Evolutionary conservation across 1,284 basidiomycete genomes (phyloP), one percentile per base, ranked within the genome.

Genomic region (Cutaneotrichosporon sp.): DNA sequence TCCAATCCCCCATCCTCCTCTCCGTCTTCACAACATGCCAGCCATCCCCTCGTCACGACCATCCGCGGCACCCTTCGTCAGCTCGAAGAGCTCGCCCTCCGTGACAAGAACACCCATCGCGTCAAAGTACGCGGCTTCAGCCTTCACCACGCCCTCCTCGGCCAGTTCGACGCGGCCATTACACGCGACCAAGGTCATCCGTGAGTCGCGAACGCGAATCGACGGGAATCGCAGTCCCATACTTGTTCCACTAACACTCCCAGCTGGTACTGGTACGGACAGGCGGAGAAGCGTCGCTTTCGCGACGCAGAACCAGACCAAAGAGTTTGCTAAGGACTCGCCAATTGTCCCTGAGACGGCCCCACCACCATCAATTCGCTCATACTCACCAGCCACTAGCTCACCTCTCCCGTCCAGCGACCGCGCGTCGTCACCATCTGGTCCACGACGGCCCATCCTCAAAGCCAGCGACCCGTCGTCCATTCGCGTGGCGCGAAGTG

Each of bases 401-500:
- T 58, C 63, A 2, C 58, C 66, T 4, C 49, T 61, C 38, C 65
- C 59, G 22, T 61, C 65, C 56, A 62, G 42, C n/a, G 18, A 55
- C 21, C 55, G 58, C 11, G 61, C 32, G 46, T 69, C 56, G 32
- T 66, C 52, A 5, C 56, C 30, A 5, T 60, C 26, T 8, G 59
- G 61, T 2, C 32, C 53, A 13, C 30, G 65, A 5, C 68, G 71
- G 11, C 67, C 70, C 40, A 76, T 79, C 53, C 71, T 78, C n/a
- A 78, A 77, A 63, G 22, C 52, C 46, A 65, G 18, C 65, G 69
- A 34, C 60, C 52, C 63, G 5, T 58, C 72, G 21, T 55, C 72
- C 18, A 80, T 81, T 31, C 72, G 75, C 10, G 36, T 80, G 6
- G 79, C 77, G 1, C 61, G 69, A 1, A 71, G 71, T 0, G 77